Evolutionary conservation across 2,329 filamentous ascomycete genomes (phyloP).

Genomic region (Cladosporium cucumerinum): DNA sequence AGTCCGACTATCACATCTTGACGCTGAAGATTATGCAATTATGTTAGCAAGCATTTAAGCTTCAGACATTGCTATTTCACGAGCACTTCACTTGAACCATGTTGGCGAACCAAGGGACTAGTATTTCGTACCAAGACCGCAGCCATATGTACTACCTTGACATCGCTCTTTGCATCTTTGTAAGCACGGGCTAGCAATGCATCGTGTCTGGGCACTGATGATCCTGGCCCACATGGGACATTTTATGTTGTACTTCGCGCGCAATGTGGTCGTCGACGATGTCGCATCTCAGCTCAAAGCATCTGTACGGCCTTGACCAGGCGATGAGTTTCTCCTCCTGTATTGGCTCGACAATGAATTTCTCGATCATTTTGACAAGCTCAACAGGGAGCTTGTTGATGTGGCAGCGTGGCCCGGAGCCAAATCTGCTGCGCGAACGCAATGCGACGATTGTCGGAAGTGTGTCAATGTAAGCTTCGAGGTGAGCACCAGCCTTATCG

Average conservation of each 20-base stretch:
- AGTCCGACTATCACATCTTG: neutral
- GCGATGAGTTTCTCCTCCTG: neutral
- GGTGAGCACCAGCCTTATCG: neutral
- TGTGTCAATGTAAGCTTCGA: neutral
- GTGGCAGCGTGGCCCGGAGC: neutral
- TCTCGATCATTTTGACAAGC: neutral
- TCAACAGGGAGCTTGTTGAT: constrained; percentile 1
- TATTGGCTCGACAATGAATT: neutral
- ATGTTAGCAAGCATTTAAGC: neutral
- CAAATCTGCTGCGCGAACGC: constrained; percentile 7
- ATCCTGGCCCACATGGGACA: too few species aligned
- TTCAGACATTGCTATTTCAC: too few species aligned
- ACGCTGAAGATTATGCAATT: neutral
- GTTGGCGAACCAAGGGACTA: neutral
- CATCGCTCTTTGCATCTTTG: neutral
- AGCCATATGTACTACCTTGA: neutral
- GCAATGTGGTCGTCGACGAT: neutral
- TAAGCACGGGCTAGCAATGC: too few species aligned
- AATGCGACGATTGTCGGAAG: neutral
- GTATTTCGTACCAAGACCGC: neutral
- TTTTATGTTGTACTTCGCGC: neutral
- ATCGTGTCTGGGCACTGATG: neutral
- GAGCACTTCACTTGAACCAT: neutral
- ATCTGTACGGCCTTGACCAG: neutral
- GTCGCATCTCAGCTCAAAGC: neutral